phyloP scores from a whole-genome alignment of 768 basidiomycete genomes.

The Termitomyces heimii region DNA sequence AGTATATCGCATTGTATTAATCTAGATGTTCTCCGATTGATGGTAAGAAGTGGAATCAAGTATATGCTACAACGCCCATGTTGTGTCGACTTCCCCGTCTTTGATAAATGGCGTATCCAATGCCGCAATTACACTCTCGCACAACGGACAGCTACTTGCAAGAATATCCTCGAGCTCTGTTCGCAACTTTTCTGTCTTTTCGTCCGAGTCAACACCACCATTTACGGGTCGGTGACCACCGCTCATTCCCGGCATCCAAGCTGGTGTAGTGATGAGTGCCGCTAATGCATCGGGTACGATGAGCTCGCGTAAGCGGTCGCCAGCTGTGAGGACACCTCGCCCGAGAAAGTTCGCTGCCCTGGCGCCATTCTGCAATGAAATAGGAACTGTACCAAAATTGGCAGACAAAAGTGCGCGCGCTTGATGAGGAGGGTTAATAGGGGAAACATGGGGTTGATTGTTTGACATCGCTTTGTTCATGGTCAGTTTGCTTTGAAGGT shows the following conservation, averaged over 20 bases:
- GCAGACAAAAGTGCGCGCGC: constrained; percentile 67
- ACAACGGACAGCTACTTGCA: constrained; percentile 86
- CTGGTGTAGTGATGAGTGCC: constrained; percentile 70
- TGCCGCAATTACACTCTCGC: constrained; percentile 82
- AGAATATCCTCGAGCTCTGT: constrained; percentile 86
- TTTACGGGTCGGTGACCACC: constrained; percentile 42
- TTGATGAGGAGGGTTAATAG: constrained; percentile 33
- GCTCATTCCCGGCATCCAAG: constrained; percentile 72
- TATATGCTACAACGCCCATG: constrained; percentile 58
- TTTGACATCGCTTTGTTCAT: constrained; percentile 32
- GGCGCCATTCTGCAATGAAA: constrained; percentile 56
- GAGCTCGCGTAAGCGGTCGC: constrained; percentile 84
- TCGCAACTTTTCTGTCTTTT: constrained; percentile 66
- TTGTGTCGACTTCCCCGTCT: constrained; percentile 71
- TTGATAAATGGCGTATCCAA: constrained; percentile 85
- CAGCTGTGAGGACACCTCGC: constrained; percentile 79
- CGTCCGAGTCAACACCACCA: constrained; percentile 50
- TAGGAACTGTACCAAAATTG: constrained; percentile 52
- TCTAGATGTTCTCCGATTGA: constrained; percentile 6
- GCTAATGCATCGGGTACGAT: constrained; percentile 94
- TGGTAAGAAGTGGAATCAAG: neutral
- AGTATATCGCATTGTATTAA: constrained; percentile 5
- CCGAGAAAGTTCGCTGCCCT: constrained; percentile 66
- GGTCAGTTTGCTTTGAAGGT: constrained; percentile 80
- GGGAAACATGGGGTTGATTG: constrained; percentile 9